phyloP scores from a whole-genome alignment of 768 basidiomycete species.

The Paxillus rubicundulus region DNA sequence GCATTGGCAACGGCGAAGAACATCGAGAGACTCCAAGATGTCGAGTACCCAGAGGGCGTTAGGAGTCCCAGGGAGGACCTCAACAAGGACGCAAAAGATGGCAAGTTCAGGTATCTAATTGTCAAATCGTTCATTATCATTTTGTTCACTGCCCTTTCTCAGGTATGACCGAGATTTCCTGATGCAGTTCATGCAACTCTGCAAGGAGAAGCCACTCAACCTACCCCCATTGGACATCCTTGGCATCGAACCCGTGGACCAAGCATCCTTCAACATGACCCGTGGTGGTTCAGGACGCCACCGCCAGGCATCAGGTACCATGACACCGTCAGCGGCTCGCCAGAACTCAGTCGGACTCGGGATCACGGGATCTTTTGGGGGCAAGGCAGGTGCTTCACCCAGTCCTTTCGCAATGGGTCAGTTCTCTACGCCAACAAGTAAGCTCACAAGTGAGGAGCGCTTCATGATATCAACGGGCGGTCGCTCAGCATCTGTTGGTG shows the following conservation, averaged over 20 bases:
- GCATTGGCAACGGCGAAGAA: conserved; percentile 78
- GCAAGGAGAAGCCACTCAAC: conserved; percentile 91
- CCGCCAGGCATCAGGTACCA: conserved; percentile 44
- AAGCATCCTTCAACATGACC: conserved; percentile 46
- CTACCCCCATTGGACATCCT: conserved; percentile 89
- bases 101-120: conserved; percentile 76
- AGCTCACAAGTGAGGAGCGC: conserved; percentile 71
- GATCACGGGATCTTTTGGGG: conserved; percentile 23
- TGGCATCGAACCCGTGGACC: conserved; percentile 79
- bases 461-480: conserved; percentile 43
- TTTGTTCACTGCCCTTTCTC: conserved; percentile 10
- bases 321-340: conserved; percentile 41
- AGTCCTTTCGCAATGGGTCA: conserved; percentile 62
- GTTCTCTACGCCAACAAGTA: conserved; percentile 52
- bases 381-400: conserved; percentile 31
- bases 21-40: conserved; percentile 76
- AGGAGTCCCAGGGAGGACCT: conserved; percentile 81
- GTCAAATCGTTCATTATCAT: background rate
- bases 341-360: conserved; percentile 52
- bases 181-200: conserved; percentile 91
- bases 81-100: conserved; percentile 78
- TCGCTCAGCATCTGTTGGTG: conserved; percentile 58
- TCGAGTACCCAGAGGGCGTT: conserved; percentile 82
- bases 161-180: conserved; percentile 98
- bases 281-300: conserved; percentile 68